Evolutionary conservation across 2,329 filamentous ascomycete species (phyloP), one percentile per base, ranked within the genome.

Genomic region (Fusarium subtropicale): DNA sequence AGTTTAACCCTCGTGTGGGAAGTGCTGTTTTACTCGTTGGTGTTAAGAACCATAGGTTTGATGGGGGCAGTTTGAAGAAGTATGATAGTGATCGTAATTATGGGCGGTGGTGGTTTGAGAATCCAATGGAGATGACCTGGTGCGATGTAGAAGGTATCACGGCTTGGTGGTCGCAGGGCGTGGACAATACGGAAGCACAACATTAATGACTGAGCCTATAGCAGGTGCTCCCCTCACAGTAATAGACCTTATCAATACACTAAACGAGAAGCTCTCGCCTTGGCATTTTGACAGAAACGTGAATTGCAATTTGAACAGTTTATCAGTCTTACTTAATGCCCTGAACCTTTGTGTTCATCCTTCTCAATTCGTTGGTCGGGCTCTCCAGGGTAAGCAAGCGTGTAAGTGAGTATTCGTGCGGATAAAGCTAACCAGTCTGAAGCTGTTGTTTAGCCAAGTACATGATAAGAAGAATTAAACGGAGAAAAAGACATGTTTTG

Each of bases 41-140:
- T 0, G 85, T 87, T 3, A 88, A 88, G 77, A 88, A 88, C 33
- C 86, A 88, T 51, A 75, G 81, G 2, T 87, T 85, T 59, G 86
- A 88, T 18, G 81, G 81, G 1, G 81, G 81, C 0, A 81, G 80
- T 33, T 61, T 83, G 51, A 83, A 83, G 69, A 83, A 83, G 69
- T 83, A 83, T 48, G 79, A 77, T 16, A 83, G 81, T 60, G 81
- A 83, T 61, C 68, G 67, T 33, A 74, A 74, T 41, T 68, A 71
- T 34, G 73, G 71, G 3, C 73, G 64, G 15, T 88, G 86, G 86
- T 87, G 86, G 86, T 83, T 83, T 51, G 80, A 85, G 71, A 76
- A 85, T 52, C 84, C 85, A 6, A 66, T 65, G 33, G 77, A 81
- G 30, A 69, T 87, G 64, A 71, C 64, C 3, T 88, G 85, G 85